phyloP scores from a whole-genome alignment of 257 asterid species.

The Nicotiana noctiflora region DNA sequence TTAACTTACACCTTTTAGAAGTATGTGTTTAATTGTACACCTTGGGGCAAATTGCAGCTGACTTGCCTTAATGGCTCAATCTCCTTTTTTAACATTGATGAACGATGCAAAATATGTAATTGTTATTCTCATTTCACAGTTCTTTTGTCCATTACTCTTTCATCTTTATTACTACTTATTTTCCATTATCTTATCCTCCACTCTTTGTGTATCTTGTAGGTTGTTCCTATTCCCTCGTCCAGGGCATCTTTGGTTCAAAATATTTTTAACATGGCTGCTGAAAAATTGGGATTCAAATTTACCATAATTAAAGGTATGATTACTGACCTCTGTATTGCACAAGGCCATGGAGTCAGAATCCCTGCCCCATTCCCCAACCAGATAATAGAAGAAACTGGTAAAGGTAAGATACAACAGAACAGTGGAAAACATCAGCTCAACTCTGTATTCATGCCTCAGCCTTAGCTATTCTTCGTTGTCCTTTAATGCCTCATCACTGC shows the following conservation, averaged over 20 bases:
- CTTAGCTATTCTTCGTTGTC: neutral
- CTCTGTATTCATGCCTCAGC: neutral
- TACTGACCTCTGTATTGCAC: neutral
- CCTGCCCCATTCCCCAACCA: neutral
- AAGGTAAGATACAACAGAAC: neutral
- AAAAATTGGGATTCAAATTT: conserved; percentile 77
- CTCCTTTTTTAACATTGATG: neutral
- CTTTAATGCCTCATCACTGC: neutral
- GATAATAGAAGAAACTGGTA: neutral
- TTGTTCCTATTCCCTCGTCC: conserved; percentile 73
- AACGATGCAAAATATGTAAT: neutral
- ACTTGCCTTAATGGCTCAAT: neutral
- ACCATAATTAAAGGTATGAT: conserved; percentile 41
- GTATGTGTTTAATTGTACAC: neutral
- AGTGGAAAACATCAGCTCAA: neutral
- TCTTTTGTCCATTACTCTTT: neutral
- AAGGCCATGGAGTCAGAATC: neutral
- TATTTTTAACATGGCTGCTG: conserved; percentile 80
- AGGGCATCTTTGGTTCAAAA: conserved; percentile 60
- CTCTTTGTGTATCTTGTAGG: conserved; percentile 33
- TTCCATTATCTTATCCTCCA: neutral
- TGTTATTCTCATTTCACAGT: neutral
- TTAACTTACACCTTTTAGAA: neutral
- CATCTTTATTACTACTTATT: neutral
- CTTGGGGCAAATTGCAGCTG: neutral